Percentiles rank a stretch among this genome's conserved stretches.
phyloP scores from a whole-genome alignment of 2,329 filamentous ascomycete species.

The Diaporthe helianthi region DNA sequence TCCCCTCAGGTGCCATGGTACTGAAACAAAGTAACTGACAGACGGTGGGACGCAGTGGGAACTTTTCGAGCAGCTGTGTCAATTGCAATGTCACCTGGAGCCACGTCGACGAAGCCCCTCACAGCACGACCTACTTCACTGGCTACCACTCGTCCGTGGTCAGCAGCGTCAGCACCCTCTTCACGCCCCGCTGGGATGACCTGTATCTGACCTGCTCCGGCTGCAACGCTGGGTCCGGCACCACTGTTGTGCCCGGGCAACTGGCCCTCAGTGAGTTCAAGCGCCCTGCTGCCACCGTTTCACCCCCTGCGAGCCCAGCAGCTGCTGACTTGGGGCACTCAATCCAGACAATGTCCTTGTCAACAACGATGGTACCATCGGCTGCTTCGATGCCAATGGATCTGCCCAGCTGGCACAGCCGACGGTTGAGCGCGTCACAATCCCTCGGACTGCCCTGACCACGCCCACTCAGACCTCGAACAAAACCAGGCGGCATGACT shows the following conservation, averaged over 20 bases:
- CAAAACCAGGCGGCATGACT: background rate
- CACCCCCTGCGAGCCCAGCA: background rate
- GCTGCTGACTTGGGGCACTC: background rate
- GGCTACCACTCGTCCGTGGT: constrained; percentile 34
- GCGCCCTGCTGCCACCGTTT: background rate
- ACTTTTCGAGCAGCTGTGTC: constrained; percentile 41
- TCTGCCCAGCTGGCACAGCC: constrained; percentile 1
- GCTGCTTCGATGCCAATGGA: constrained; percentile 47
- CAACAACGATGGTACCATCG: constrained; percentile 47
- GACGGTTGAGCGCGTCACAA: background rate
- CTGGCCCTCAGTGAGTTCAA: constrained; percentile 22
- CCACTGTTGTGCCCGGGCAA: background rate
- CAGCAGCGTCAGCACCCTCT: constrained; percentile 41
- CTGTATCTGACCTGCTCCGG: constrained; percentile 23
- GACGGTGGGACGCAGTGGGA: constrained; percentile 38
- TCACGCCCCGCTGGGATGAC: constrained; percentile 27
- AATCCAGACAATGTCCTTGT: constrained; percentile 45
- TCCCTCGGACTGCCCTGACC: background rate
- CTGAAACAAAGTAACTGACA: background rate
- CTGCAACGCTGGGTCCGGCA: constrained; percentile 3
- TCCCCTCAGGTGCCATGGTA: background rate
- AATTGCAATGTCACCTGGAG: constrained; percentile 40
- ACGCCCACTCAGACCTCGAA: background rate
- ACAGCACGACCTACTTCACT: constrained; percentile 40
- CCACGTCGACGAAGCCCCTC: constrained; percentile 38